phyloP scores from a whole-genome alignment of 257 asterid genomes.

The Solanum clarkiae region DNA sequence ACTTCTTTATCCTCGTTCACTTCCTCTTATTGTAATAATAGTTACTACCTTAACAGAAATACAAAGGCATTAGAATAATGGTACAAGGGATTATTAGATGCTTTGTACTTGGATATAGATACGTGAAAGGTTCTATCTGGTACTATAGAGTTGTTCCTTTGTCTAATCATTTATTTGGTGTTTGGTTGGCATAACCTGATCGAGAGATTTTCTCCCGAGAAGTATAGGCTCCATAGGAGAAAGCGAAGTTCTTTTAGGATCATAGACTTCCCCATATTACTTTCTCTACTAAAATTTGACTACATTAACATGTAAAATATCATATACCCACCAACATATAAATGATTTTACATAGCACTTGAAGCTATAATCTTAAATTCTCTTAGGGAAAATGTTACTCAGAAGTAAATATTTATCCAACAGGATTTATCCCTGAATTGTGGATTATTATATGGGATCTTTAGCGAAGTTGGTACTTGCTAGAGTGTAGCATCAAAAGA shows the following conservation, averaged over 20 bases:
- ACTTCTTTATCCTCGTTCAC: not conserved
- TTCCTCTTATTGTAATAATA: not conserved
- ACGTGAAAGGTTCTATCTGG: not conserved
- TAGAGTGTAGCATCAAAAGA: not conserved
- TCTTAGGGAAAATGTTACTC: not conserved
- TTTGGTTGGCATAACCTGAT: not conserved
- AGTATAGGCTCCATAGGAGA: not conserved
- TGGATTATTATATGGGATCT: not conserved
- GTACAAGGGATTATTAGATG: not conserved
- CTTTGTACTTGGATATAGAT: not conserved
- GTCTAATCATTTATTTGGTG: not conserved
- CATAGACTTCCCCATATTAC: not conserved
- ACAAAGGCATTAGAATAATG: not conserved
- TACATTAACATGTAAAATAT: not conserved
- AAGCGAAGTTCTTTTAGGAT: not conserved
- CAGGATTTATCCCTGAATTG: not conserved
- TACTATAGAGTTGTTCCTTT: not conserved
- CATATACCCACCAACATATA: not conserved
- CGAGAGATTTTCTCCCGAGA: not conserved
- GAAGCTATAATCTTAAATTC: not conserved
- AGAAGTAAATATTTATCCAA: not conserved
- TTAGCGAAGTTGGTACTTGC: not conserved
- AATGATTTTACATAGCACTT: not conserved
- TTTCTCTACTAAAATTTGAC: not conserved
- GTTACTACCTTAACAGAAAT: not conserved